Percentiles rank a stretch among this genome's conserved stretches.
phyloP scores from a whole-genome alignment of 768 basidiomycete species.

The Leccinum arenicola region DNA sequence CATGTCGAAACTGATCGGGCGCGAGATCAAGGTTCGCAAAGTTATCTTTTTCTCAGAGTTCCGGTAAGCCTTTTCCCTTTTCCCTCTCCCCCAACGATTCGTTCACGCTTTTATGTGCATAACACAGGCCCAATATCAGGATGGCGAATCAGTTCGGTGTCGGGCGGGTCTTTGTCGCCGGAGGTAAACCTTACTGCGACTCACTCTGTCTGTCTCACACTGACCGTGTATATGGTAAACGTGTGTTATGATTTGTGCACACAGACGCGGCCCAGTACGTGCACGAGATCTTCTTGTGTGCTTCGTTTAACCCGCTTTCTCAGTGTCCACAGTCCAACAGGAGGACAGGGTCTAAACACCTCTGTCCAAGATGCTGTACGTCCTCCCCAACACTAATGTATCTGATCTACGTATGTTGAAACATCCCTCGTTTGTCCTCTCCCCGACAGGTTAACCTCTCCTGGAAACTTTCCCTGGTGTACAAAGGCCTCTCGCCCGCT shows the following conservation, averaged over 20 bases:
- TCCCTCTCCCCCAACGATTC: not conserved
- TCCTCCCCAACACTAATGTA: slow-evolving; percentile 4
- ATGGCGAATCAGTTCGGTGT: slow-evolving; percentile 42
- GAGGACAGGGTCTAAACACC: slow-evolving; percentile 36
- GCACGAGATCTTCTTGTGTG: not conserved
- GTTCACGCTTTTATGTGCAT: not conserved
- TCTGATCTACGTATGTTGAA: not conserved
- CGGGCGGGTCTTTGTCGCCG: slow-evolving; percentile 47
- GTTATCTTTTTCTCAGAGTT: slow-evolving; percentile 26
- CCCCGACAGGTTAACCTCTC: slow-evolving; percentile 44
- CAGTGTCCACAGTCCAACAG: slow-evolving; percentile 26
- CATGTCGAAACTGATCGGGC: slow-evolving; percentile 28
- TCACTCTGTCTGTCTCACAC: not conserved
- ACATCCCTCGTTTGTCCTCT: slow-evolving; percentile 36
- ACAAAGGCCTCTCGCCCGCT: slow-evolving; percentile 30
- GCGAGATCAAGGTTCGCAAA: slow-evolving; percentile 32
- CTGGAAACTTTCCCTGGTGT: slow-evolving; percentile 46
- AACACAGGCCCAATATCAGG: slow-evolving; percentile 44
- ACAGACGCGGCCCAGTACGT: slow-evolving; percentile 46
- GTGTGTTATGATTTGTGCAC: not conserved
- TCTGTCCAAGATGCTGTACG: slow-evolving; percentile 39
- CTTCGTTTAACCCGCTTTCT: not conserved
- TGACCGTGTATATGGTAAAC: not conserved
- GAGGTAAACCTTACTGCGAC: slow-evolving; percentile 32
- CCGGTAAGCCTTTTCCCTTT: slow-evolving; percentile 17